Percentiles rank a stretch among this genome's conserved stretches.
These are phyloP conservation scores for Citrus maxima DNA, from an alignment of 345 rosid species.

Conservation along the genomic window DNA sequence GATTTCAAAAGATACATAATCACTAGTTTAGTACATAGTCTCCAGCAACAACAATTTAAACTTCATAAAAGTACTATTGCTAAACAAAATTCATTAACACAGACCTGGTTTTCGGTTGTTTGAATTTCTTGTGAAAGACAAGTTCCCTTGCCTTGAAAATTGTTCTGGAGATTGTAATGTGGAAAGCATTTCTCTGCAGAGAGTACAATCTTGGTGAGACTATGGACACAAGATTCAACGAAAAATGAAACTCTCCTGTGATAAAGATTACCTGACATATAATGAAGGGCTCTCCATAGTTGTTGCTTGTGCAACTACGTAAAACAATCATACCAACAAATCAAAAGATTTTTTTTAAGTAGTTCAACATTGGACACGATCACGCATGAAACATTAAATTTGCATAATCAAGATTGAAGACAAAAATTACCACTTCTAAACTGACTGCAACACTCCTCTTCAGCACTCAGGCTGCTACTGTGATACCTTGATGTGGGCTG, in stretches of 20 bases:
- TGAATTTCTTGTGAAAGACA: slow-evolving; percentile 32
- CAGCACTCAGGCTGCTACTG: slow-evolving; percentile 28
- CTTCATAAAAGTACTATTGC: not conserved
- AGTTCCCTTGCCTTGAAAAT: slow-evolving; percentile 28
- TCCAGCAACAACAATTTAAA: not conserved
- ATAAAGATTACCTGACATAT: slow-evolving; percentile 31
- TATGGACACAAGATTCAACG: not conserved
- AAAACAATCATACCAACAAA: not conserved
- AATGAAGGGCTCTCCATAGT: slow-evolving; percentile 32
- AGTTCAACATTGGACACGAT: not conserved
- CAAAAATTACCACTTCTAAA: slow-evolving; percentile 34
- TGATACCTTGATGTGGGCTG: not conserved
- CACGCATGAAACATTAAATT: not conserved
- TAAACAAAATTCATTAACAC: not conserved
- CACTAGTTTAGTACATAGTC: not conserved
- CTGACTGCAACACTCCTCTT: slow-evolving; percentile 26
- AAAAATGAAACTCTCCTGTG: not conserved
- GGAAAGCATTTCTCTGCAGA: slow-evolving; percentile 32
- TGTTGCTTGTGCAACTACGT: slow-evolving; percentile 41
- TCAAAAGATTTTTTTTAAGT: not conserved
- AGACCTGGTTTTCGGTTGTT: slow-evolving; percentile 36
- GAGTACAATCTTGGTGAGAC: not conserved
- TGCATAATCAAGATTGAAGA: not conserved
- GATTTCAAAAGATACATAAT: not conserved
- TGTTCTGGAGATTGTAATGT: slow-evolving; percentile 30